phyloP scores from a whole-genome alignment of 2,329 filamentous ascomycete genomes.

The Bipolaris oryzae region DNA sequence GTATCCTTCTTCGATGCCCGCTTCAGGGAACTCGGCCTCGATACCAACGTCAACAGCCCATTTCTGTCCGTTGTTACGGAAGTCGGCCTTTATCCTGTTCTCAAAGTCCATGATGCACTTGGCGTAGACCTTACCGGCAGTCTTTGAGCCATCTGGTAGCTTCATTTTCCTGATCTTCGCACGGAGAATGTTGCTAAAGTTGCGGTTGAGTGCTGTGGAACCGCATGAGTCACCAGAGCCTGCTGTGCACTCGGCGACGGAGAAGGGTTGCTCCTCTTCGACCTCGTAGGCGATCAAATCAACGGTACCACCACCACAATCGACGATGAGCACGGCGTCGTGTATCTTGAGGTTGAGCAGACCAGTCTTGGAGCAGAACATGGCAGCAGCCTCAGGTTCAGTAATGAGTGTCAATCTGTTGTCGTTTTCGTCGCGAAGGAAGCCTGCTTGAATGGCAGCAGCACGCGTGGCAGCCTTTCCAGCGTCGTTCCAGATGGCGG shows the following conservation, averaged over 20 bases:
- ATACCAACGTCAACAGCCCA: slow-evolving; percentile 99
- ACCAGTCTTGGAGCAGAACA: slow-evolving; percentile 97
- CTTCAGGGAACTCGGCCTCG: slow-evolving; percentile 96
- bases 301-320: slow-evolving; percentile 97
- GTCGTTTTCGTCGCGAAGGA: slow-evolving; percentile 96
- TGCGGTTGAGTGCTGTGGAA: slow-evolving; percentile 96
- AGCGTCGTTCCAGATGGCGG: slow-evolving; percentile 98
- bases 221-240: slow-evolving; percentile 97
- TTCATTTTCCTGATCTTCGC: slow-evolving; percentile 99
- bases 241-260: slow-evolving; percentile 94
- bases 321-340: slow-evolving; percentile 96
- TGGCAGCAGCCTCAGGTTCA: slow-evolving; percentile 93
- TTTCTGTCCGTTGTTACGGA: slow-evolving; percentile 98
- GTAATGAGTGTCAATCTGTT: slow-evolving; percentile 93
- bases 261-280: slow-evolving; percentile 96
- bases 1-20: slow-evolving; percentile 97
- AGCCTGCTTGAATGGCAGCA: slow-evolving; percentile 95
- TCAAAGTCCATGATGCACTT: slow-evolving; percentile 99
- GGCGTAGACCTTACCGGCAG: slow-evolving; percentile 95
- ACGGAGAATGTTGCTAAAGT: slow-evolving; percentile 96
- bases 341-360: slow-evolving; percentile 96
- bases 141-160: slow-evolving; percentile 93
- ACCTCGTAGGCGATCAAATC: slow-evolving; percentile 99
- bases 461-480: slow-evolving; percentile 96
- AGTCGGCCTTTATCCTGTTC: slow-evolving; percentile 99